Percentiles rank a stretch among this genome's conserved stretches.
These are phyloP conservation scores for Auricularia heimuer DNA, from an alignment of 768 basidiomycete species.

Conservation along the genomic window DNA sequence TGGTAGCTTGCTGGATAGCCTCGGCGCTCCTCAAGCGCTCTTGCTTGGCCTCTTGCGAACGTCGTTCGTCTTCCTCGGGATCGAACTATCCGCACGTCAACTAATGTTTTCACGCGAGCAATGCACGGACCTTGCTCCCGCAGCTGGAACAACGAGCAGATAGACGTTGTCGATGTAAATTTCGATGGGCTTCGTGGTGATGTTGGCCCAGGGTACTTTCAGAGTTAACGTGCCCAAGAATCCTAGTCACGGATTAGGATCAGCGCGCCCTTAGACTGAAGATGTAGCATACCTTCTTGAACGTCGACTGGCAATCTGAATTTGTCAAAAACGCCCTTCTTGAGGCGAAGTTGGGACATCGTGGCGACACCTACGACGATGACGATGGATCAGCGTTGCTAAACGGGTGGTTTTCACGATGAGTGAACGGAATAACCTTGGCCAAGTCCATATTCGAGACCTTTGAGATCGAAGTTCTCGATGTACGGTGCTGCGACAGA, in stretches of 20 bases:
- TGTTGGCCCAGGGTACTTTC: conserved; percentile 81
- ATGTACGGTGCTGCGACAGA: conserved; percentile 90
- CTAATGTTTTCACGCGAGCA: not conserved
- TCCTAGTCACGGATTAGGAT: conserved; percentile 32
- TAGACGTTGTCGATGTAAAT: conserved; percentile 90
- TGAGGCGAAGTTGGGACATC: conserved; percentile 48
- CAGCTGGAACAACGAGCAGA: conserved; percentile 79
- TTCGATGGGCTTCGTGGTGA: conserved; percentile 84
- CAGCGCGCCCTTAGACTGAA: not conserved
- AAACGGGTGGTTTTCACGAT: not conserved
- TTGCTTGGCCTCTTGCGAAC: conserved; percentile 76
- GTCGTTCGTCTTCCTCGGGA: conserved; percentile 73
- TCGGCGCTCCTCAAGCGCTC: conserved; percentile 88
- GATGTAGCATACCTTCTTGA: conserved; percentile 54
- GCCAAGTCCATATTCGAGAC: conserved; percentile 87
- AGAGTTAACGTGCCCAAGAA: conserved; percentile 80
- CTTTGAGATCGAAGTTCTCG: conserved; percentile 89
- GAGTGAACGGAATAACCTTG: conserved; percentile 43
- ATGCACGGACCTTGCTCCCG: conserved; percentile 37
- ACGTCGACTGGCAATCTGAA: conserved; percentile 94
- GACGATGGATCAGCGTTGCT: no score
- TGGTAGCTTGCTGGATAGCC: conserved; percentile 41
- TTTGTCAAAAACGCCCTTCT: conserved; percentile 89
- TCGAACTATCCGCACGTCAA: conserved; percentile 29
- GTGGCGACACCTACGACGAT: no score